These are phyloP conservation scores for Pseudocercospora cruenta DNA, from an alignment of 2,329 filamentous ascomycete genomes.

Conservation along the genomic window DNA sequence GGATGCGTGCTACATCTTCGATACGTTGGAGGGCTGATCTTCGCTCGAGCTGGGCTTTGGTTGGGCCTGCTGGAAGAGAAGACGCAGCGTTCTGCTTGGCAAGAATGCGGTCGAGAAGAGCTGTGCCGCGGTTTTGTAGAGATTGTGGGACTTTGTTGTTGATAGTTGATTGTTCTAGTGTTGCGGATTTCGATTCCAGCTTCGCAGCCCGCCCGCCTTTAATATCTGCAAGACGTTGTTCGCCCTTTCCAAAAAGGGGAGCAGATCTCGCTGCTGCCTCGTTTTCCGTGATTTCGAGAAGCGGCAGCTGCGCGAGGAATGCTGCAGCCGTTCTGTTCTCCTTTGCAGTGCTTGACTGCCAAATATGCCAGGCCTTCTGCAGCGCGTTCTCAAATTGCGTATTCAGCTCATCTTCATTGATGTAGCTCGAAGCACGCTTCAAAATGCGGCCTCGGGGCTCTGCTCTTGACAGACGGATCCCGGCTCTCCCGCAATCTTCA, in stretches of 20 bases:
- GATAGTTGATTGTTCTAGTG: slow-evolving; percentile 4
- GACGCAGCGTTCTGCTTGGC: slow-evolving; percentile 50
- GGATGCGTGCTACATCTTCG: slow-evolving; percentile 49
- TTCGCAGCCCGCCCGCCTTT: slow-evolving; percentile 55
- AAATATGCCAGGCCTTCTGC: slow-evolving; percentile 50
- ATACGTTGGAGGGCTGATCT: slow-evolving; percentile 51
- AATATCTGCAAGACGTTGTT: slow-evolving; percentile 69
- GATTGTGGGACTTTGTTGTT: slow-evolving; percentile 43
- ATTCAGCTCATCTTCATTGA: slow-evolving; percentile 48
- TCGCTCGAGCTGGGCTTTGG: slow-evolving; percentile 49
- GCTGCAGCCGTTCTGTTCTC: slow-evolving; percentile 43
- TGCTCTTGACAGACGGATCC: slow-evolving; percentile 30
- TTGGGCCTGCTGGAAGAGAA: slow-evolving; percentile 38
- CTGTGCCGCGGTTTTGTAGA: slow-evolving; percentile 45
- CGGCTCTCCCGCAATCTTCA: slow-evolving; percentile 37
- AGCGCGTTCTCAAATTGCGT: slow-evolving; percentile 55
- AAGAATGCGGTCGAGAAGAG: slow-evolving; percentile 55
- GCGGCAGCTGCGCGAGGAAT: slow-evolving; percentile 63
- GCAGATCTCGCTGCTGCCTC: slow-evolving; percentile 56
- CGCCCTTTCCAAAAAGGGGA: slow-evolving; percentile 66
- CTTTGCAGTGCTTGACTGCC: slow-evolving; percentile 41
- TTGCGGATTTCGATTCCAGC: slow-evolving; percentile 21
- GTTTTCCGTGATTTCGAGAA: slow-evolving; percentile 58
- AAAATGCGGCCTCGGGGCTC: slow-evolving; percentile 24
- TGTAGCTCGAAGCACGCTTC: slow-evolving; percentile 32